A percentile compares a stretch with the other conserved stretches of the same genome.
These are phyloP conservation scores for Purshia tridentata DNA, from an alignment of 306 rosid species.

Conservation along the genomic window DNA sequence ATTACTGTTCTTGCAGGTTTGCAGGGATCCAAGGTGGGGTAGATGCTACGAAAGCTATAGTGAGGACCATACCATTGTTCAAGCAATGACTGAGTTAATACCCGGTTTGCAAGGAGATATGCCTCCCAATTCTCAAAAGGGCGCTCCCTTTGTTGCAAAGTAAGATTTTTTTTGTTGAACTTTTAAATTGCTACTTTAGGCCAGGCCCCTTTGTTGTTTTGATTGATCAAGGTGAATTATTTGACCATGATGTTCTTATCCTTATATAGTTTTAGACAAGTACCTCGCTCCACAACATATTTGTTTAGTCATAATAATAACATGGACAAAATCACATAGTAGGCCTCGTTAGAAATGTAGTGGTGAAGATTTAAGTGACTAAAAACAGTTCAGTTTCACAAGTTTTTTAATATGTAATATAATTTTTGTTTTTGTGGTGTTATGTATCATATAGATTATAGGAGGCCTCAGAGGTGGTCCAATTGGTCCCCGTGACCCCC, in stretches of 20 bases:
- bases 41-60: slow-evolving; percentile 98
- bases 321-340: neutral
- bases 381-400: neutral
- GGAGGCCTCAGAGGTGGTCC: slow-evolving; percentile 8
- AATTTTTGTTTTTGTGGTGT: neutral
- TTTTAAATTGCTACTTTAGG: neutral
- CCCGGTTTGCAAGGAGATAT: slow-evolving; percentile 95
- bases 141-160: slow-evolving; percentile 92
- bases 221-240: neutral
- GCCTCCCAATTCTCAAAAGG: slow-evolving; percentile 57
- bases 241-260: neutral
- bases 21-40: slow-evolving; percentile 99
- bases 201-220: neutral
- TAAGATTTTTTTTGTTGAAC: slow-evolving; percentile 35
- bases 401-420: neutral
- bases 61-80: slow-evolving; percentile 75
- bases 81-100: slow-evolving; percentile 83
- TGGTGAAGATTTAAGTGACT: neutral
- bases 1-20: slow-evolving; percentile 51
- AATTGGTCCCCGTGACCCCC: neutral
- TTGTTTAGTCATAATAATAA: neutral
- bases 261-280: neutral
- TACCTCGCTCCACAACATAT: neutral
- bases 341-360: neutral
- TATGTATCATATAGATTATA: neutral